Conservation (phyloP, 345 rosid genomes). For the Toxicodendron radicans region DNA sequence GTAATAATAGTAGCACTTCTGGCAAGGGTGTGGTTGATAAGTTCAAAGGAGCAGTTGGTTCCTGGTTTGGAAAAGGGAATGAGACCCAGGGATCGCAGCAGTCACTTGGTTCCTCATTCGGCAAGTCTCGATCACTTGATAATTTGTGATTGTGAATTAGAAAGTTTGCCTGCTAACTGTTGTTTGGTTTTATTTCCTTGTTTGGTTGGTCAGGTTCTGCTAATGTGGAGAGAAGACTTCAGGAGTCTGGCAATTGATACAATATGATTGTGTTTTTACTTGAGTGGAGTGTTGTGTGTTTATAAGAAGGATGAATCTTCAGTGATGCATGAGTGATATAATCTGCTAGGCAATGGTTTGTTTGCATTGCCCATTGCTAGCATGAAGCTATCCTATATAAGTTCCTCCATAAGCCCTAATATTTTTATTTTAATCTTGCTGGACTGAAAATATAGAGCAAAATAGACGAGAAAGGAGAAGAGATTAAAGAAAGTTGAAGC, state of each 20-base stretch:
- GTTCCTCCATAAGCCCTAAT: too few species aligned
- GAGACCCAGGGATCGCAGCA: conserved; percentile 30
- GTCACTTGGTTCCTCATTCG: conserved; percentile 28
- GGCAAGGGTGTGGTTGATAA: conserved; percentile 47
- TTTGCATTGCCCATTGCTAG: too few species aligned
- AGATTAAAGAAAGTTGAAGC: too few species aligned
- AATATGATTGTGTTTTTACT: background rate
- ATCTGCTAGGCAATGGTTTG: too few species aligned
- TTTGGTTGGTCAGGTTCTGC: conserved; percentile 17
- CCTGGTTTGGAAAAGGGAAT: conserved; percentile 47
- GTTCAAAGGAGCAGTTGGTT: conserved; percentile 54
- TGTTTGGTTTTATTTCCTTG: background rate
- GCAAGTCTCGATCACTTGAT: conserved; percentile 18
- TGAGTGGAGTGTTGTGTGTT: background rate
- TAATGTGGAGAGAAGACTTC: conserved; percentile 31
- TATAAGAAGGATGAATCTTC: too few species aligned
- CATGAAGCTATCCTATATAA: too few species aligned
- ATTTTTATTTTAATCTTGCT: too few species aligned
- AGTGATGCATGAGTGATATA: too few species aligned
- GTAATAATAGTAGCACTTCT: conserved; percentile 2
- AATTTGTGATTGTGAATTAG: too few species aligned
- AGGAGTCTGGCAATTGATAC: conserved; percentile 41
- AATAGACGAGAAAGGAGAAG: too few species aligned
- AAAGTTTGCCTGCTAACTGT: too few species aligned
- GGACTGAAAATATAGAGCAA: too few species aligned